Evolutionary conservation across 1,139 yeast species (phyloP).

Genomic region (Arxiozyma slooffiae): DNA sequence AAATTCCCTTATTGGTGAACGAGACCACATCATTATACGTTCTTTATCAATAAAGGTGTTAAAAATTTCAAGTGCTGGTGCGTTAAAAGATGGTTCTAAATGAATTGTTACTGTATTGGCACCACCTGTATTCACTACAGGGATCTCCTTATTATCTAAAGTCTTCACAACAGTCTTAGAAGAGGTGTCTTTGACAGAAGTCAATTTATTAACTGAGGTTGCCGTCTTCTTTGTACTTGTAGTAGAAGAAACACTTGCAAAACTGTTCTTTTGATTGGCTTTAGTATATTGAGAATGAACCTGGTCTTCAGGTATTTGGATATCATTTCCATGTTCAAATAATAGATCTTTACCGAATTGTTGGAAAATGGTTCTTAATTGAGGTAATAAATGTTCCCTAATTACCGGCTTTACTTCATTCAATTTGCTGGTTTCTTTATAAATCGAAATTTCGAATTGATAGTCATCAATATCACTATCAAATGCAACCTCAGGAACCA

Average conservation of each 20-base stretch:
- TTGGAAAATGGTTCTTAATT: slow-evolving; percentile 49
- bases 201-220: background rate
- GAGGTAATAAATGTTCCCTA: slow-evolving; percentile 56
- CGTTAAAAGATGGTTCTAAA: slow-evolving; percentile 72
- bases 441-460: slow-evolving; percentile 66
- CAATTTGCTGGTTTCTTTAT: slow-evolving; percentile 45
- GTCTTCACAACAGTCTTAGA: slow-evolving; percentile 18
- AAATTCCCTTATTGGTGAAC: slow-evolving; percentile 39
- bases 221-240: slow-evolving; percentile 7
- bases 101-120: slow-evolving; percentile 67
- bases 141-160: slow-evolving; percentile 39
- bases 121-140: slow-evolving; percentile 8
- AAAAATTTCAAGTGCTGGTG: slow-evolving; percentile 78
- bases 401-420: slow-evolving; percentile 46
- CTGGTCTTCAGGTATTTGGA: slow-evolving; percentile 65
- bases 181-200: slow-evolving; percentile 12
- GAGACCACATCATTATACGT: slow-evolving; percentile 81
- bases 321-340: slow-evolving; percentile 67
- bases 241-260: slow-evolving; percentile 11
- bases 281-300: slow-evolving; percentile 61
- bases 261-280: slow-evolving; percentile 43
- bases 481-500: slow-evolving; percentile 89
- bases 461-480: slow-evolving; percentile 79
- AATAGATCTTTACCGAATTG: slow-evolving; percentile 73
- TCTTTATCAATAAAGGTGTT: slow-evolving; percentile 64